phyloP scores from a whole-genome alignment of 495 filamentous ascomycete species.

The Cercophora sp. region DNA sequence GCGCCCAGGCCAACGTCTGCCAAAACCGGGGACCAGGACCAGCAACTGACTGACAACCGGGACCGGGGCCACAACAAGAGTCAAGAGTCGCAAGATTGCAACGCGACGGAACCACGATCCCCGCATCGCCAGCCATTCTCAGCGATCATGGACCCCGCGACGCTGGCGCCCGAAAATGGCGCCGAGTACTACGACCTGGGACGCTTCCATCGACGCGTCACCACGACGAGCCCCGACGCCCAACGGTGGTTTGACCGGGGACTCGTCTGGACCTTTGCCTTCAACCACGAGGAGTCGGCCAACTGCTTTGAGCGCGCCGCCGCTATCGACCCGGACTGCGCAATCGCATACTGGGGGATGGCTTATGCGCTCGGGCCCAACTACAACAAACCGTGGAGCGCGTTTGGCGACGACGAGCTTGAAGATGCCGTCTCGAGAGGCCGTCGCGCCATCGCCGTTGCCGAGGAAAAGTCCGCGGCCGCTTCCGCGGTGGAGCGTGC shows the following conservation, averaged over 20 bases:
- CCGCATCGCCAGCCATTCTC: too few relatives aligned
- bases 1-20: too few relatives aligned
- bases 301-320: constrained; percentile 59
- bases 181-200: constrained; percentile 56
- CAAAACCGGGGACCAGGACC: too few relatives aligned
- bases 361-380: constrained; percentile 65
- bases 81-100: too few relatives aligned
- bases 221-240: constrained; percentile 37
- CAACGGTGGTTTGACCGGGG: constrained; percentile 61
- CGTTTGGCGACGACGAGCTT: constrained; percentile 59
- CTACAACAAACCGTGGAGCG: constrained; percentile 70
- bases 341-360: constrained; percentile 66
- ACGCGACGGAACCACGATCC: too few relatives aligned
- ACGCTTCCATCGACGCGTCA: constrained; percentile 45
- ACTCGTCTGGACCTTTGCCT: constrained; percentile 60
- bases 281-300: constrained; percentile 61
- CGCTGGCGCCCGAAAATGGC: too few relatives aligned
- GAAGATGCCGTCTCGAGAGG: constrained; percentile 41
- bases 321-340: constrained; percentile 47
- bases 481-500: constrained; percentile 48
- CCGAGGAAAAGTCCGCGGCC: constrained; percentile 29
- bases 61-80: too few relatives aligned
- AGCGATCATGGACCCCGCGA: too few relatives aligned
- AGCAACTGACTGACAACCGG: too few relatives aligned
- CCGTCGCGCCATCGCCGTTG: constrained; percentile 40